Base-by-base conservation (phyloP, 2,329 filamentous ascomycete species). In the Hortaea werneckii region DNA sequence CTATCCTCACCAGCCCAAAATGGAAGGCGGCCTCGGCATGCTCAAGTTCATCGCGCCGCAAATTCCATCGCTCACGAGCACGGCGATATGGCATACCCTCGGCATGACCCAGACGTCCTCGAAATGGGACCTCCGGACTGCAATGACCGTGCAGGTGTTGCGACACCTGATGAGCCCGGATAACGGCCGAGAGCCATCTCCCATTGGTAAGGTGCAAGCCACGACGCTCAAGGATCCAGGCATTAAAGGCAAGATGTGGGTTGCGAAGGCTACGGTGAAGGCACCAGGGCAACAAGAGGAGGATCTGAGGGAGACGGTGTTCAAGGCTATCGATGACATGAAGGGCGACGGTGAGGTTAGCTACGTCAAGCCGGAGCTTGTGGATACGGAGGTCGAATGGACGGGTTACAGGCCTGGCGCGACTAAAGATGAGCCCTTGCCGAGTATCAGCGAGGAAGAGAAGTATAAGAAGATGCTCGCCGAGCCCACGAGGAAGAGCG, bases 181-280 rank as follows among this genome's bases (percentile, higher is more conserved):
- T 20, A 47, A 48, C 3, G 48, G 50, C 3, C 63, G 66, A 1
- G 67, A 65, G 11, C 70, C 73, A 0, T 60, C 56, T 8, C 71
- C 78, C 27, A 66, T 94, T 26, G 70, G 75, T 0, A 74, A 79
- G 49, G 67, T 76, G 5, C 90, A 95, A 65, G 69, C 67, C 37
- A 56, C 77, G n/a, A 76, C 78, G 1, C 67, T 77, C 39, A 77
- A 72, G 47, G 83, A 85, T 44, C 76, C 76, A 0, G 80, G 78
- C 0, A 71, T 94, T 59, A 88, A 86, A 60, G 87, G 87, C 3
- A 78, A 77, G 39, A 79, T 92, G 53, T 95, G 89, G 89, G 74
- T 94, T 26, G 82, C 81, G 56, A 83, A 79, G 45, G 81, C 85
- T 37, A 77, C 75, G 0, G 68, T 87, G 11, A 76, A 79, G 0